A percentile compares a stretch with the other conserved stretches of the same genome.
phyloP scores from a whole-genome alignment of 2,329 filamentous ascomycete species.

The Pestalotiopsis sp. region DNA sequence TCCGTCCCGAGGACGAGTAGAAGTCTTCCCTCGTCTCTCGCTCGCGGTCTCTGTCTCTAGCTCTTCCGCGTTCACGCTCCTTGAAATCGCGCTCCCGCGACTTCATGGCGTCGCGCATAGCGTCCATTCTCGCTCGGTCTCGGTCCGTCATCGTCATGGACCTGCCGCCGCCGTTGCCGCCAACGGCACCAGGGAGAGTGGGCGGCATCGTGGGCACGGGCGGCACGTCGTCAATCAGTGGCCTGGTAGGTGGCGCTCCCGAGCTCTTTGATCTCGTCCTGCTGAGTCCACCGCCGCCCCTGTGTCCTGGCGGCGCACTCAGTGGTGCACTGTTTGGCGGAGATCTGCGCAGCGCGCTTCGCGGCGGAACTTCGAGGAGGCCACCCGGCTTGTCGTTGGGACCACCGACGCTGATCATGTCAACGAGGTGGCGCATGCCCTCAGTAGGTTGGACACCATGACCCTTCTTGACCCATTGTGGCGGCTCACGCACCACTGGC shows the following conservation, averaged over 20 bases:
- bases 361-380: slow-evolving; percentile 24
- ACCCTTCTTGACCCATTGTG: slow-evolving; percentile 33
- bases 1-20: slow-evolving; percentile 29
- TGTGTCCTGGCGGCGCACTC: slow-evolving; percentile 4
- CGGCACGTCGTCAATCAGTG: slow-evolving; percentile 20
- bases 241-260: slow-evolving; percentile 21
- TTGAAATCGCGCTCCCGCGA: neutral
- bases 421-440: slow-evolving; percentile 31
- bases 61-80: slow-evolving; percentile 10
- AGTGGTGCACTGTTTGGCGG: slow-evolving; percentile 18
- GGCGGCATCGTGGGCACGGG: slow-evolving; percentile 32
- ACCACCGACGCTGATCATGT: slow-evolving; percentile 29
- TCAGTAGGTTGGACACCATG: slow-evolving; percentile 34
- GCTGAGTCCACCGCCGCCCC: slow-evolving; percentile 15
- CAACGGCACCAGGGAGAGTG: slow-evolving; percentile 18
- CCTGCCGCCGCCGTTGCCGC: slow-evolving; percentile 1
- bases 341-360: slow-evolving; percentile 26
- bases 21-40: slow-evolving; percentile 25
- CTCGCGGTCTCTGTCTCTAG: slow-evolving; percentile 21
- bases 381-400: slow-evolving; percentile 15
- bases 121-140: slow-evolving; percentile 1
- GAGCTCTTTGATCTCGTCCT: slow-evolving; percentile 32
- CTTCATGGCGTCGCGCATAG: slow-evolving; percentile 8
- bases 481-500: slow-evolving; percentile 28
- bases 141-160: slow-evolving; percentile 11